Evolutionary conservation across 257 asterid species (phyloP), one percentile per base, ranked within the genome.

Genomic region (Lithospermum erythrorhizon): DNA sequence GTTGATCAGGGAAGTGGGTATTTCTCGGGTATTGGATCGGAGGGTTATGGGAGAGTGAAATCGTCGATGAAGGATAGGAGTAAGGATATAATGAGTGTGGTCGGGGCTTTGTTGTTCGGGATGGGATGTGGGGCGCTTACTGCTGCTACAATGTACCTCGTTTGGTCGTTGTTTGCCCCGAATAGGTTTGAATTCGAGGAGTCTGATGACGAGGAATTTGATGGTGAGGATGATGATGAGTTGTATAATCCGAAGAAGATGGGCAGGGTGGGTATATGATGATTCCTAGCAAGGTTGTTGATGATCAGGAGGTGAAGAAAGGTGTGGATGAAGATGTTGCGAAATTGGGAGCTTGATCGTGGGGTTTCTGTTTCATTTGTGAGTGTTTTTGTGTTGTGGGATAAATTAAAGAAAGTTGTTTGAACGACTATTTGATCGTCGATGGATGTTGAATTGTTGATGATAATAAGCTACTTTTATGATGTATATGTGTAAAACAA

Each of bases 71-170:
- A 80, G 61, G 81, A 79, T 29, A 76, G 87, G 16, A 63, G 85
- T 45, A 78, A 70, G 70, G 89, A 82, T 49, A 82, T 84, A 73
- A 75, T 84, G 79, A 76, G 89, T 69, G 81, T 82, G 1, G 81
- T 82, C 55, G 81, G 85, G 5, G 89, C 87, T 15, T 72, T 82
- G 75, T 71, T 84, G 24, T 82, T 82, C 48, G 94, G 87, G 21
- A 79, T 84, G 21, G 87, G 85, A 1, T 82, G 94, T 27, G 94
- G 89, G 6, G 94, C 78, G 25, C 75, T 84, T 35, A 78, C 89
- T 11, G 89, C 82, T 0, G 85, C 89, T 1, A 65, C 74, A 15
- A 68, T 84, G 81, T 84, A 82, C 70, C 64, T 78, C 58, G 10
- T 82, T 47, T 80, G 87, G 89, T 75, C 82, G 4, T 71, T 84